Conservation (phyloP, 768 basidiomycete species). For the Pulveroboletus sp. region DNA sequence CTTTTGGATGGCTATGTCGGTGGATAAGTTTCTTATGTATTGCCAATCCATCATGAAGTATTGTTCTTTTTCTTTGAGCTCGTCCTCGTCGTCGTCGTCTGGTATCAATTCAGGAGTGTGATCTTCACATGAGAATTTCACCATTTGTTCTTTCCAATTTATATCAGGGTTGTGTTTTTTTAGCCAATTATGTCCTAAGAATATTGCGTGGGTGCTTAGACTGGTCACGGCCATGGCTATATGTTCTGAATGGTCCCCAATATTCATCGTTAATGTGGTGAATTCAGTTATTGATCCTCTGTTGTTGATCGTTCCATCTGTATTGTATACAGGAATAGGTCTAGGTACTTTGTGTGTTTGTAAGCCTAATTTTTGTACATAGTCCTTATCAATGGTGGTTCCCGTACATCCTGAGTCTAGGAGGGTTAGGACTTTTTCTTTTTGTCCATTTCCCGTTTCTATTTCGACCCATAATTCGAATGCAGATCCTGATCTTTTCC, state of each 20-base stretch:
- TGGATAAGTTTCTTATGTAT: too few species aligned
- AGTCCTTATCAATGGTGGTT: background rate
- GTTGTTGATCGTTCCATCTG: conserved; percentile 7
- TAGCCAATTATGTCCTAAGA: background rate
- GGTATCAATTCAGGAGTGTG: too few species aligned
- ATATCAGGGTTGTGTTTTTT: background rate
- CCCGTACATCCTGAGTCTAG: background rate
- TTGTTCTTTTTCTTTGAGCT: too few species aligned
- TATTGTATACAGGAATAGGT: conserved; percentile 15
- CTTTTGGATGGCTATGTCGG: too few species aligned
- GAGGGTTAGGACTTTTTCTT: too few species aligned
- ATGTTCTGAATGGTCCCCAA: background rate
- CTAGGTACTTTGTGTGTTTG: background rate
- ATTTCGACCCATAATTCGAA: too few species aligned
- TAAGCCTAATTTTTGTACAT: background rate
- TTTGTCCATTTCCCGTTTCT: too few species aligned
- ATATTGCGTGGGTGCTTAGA: background rate
- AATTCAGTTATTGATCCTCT: conserved; percentile 6
- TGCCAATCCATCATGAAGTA: too few species aligned
- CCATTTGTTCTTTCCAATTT: background rate
- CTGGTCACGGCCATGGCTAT: background rate
- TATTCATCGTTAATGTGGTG: background rate
- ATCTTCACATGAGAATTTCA: too few species aligned
- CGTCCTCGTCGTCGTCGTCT: too few species aligned
- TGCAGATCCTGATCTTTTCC: background rate